Evolutionary conservation across 257 asterid species (phyloP).

Genomic region (Solanum tarijense): DNA sequence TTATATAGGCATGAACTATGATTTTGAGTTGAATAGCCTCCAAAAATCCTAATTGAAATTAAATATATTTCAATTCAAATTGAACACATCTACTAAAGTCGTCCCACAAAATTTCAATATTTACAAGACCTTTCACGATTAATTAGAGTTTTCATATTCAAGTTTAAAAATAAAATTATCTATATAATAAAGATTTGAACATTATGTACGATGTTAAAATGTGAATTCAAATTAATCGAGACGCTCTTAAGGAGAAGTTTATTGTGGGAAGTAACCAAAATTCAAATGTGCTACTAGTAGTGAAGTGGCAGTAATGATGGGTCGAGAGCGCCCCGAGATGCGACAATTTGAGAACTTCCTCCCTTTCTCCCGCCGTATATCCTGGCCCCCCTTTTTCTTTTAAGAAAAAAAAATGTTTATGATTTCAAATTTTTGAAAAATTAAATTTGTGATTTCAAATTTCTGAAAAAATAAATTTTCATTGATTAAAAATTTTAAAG

Average conservation of each 20-base stretch:
- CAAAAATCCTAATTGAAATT: no score
- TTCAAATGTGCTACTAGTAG: not conserved
- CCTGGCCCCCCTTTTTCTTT: not conserved
- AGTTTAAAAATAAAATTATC: not conserved
- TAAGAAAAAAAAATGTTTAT: not conserved
- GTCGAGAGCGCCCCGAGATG: not conserved
- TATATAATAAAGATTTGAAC: not conserved
- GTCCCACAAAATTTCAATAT: no score
- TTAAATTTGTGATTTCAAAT: no score
- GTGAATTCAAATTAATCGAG: not conserved
- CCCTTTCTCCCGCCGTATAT: not conserved
- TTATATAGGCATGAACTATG: no score
- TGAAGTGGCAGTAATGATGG: not conserved
- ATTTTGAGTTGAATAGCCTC: no score
- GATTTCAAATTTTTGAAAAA: no score
- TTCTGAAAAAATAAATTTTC: no score
- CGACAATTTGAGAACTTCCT: not conserved
- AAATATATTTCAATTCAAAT: no score
- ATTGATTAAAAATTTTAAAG: no score
- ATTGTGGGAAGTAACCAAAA: not conserved
- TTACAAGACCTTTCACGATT: not conserved
- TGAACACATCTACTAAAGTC: no score
- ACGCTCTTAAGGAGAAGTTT: rapidly evolving
- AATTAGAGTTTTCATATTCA: rapidly evolving
- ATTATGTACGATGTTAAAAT: rapidly evolving